Evolutionary conservation across 768 basidiomycete genomes (phyloP), one percentile per base, ranked within the genome.

Genomic region (Suillus hirtellus): DNA sequence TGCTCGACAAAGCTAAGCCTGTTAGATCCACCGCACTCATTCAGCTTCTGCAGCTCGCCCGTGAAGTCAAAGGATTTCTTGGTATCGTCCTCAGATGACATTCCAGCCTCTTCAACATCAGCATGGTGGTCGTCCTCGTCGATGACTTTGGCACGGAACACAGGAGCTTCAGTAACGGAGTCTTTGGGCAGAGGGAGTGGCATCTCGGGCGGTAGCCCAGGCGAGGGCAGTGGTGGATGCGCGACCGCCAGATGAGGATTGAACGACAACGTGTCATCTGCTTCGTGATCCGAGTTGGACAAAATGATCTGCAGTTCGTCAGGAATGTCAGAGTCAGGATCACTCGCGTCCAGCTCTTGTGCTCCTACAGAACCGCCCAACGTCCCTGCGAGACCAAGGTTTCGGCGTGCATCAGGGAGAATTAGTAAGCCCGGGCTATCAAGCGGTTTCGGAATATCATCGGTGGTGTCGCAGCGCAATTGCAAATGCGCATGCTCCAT

Each of bases 51-150:
- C 60, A 93, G 74, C 72, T 93, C 92, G 44, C 88, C 89, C 0
- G 92, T 94, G 70, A 93, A 94, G 69, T 94, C 92, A 64, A 93
- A 94, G 1, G 87, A 89, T 68, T 84, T 89, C 77, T 88, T 91
- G 0, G 91, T 93, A 65, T 89, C 85, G 60, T 84, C 84, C 60
- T 87, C 86, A 0, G 80, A 80, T 14, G 78, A 76, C 43, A 71
- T 60, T 2, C 65, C 79, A 24, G 74, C 75, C 21, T 79, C 82
- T 34, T 82, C 82, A 3, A 77, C 63, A 46, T 82, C 77, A 1
- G 69, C 76, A 24, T 76, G 77, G 43, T 80, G 72, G 0, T 72
- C 78, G 15, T 80, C 76, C 9, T 82, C 83, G 31, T 84, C 82
- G 52, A 82, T 72, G 42, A 86, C 68, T 17, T 78, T 70, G 5